Percentiles rank a stretch among this genome's conserved stretches.
These are phyloP conservation scores for Trifolium pratense DNA, from an alignment of 306 rosid genomes.

Conservation along the genomic window DNA sequence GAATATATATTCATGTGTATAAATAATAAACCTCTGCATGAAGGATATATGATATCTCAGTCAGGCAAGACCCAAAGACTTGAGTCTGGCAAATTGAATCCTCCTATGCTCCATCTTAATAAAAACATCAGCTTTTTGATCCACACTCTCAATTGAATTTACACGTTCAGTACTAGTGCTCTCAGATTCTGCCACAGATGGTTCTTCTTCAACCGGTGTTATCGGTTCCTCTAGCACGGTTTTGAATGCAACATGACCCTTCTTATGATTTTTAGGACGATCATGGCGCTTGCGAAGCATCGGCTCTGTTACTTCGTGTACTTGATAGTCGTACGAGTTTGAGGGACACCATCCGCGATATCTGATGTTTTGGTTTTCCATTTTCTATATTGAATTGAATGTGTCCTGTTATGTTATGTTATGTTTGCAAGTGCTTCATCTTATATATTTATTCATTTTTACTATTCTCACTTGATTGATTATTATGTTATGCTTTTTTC, in stretches of 20 bases:
- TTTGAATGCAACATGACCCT: constrained; percentile 50
- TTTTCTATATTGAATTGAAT: constrained; percentile 12
- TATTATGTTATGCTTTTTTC: neutral
- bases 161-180: neutral
- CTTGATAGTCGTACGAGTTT: constrained; percentile 30
- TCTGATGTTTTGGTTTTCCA: constrained; percentile 20
- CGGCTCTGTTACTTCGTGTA: constrained; percentile 31
- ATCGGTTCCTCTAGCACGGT: constrained; percentile 23
- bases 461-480: neutral
- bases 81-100: constrained; percentile 46
- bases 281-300: constrained; percentile 30
- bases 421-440: neutral
- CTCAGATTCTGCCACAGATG: neutral
- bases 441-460: constrained; percentile 11
- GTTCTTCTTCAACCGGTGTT: neutral
- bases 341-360: constrained; percentile 39
- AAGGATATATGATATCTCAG: neutral
- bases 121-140: constrained; percentile 63
- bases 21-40: neutral
- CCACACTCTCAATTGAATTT: constrained; percentile 39
- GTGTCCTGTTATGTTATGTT: neutral
- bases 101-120: constrained; percentile 52
- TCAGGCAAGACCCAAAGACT: constrained; percentile 26
- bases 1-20: neutral
- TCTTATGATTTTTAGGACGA: constrained; percentile 21